Evolutionary conservation across 148 eudicot genomes (phyloP), one percentile per base, ranked within the genome.

Genomic region (Rhododendron ovatum): DNA sequence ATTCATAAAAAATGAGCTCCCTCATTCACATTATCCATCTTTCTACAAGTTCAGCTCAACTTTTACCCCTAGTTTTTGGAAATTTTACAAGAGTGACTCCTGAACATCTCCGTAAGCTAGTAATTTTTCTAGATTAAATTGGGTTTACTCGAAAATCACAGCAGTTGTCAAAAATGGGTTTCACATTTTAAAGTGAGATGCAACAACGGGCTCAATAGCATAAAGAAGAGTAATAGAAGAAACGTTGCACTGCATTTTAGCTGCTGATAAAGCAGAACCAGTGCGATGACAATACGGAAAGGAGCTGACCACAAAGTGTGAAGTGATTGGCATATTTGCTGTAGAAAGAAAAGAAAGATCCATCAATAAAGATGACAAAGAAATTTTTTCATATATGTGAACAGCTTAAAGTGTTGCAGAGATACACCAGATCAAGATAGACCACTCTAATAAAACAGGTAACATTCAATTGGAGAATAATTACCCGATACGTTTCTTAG

Each of bases 271-370:
- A 96, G 94, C 78, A 96, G 96, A 88, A 95, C 88, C 96, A 96
- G 86, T 65, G 99, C 91, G 71, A 96, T 24, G 26, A 91, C 65
- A 63, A 96, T 96, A 80, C 98, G 98, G 74, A 95, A 92, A 84
- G 99, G 99, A 91, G 99, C 97, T 53, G 99, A 96, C 99, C 99
- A 96, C 90, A 96, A 82, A 33, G 94, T 91, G 87, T 96, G 98
- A 79, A 96, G 96, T 45, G 97, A 93, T 85, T 95, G 99, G 88
- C 95, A 91, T 86, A 94, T 83, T 96, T 93, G 98, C 99, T 96
- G 98, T 85, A 85, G 78, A 81, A 79, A 90, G n/a, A 88, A 71
- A 86, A 50, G 43, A 51, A 55, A 74, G 14, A 61, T 48, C 15
- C 17, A 77, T 85, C 63, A 7, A n/a, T 71, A 37, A 37, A 20